phyloP scores from a whole-genome alignment of 257 asterid species.

The Fraxinus excelsior region DNA sequence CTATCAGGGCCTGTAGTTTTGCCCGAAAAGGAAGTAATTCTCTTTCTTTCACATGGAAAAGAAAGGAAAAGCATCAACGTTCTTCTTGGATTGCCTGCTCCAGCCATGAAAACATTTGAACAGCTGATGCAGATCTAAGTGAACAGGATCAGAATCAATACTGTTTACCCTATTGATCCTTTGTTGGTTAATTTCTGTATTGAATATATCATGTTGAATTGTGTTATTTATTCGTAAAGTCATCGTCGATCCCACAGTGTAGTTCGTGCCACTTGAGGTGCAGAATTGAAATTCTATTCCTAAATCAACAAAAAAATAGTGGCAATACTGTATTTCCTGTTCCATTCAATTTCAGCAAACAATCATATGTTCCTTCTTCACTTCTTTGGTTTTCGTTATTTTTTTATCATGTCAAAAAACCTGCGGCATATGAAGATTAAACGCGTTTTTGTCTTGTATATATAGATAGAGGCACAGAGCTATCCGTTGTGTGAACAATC shows the following conservation, averaged over 20 bases:
- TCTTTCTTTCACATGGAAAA: conserved; percentile 24
- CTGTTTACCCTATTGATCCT: background rate
- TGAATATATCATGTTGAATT: background rate
- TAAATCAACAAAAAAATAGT: background rate
- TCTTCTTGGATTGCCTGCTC: conserved; percentile 26
- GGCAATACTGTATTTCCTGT: background rate
- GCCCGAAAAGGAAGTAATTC: conserved; percentile 25
- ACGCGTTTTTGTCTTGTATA: too few species aligned
- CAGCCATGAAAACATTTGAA: conserved; percentile 30
- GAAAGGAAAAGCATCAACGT: conserved; percentile 19
- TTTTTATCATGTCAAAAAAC: too few species aligned
- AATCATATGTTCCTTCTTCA: too few species aligned
- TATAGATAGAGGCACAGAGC: too few species aligned
- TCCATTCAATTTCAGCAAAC: too few species aligned
- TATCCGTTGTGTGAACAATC: too few species aligned
- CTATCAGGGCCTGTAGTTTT: conserved; percentile 24
- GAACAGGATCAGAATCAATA: too few species aligned
- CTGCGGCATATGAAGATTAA: too few species aligned
- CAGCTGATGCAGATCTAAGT: conserved; percentile 20
- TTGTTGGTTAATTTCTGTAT: background rate
- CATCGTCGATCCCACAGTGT: background rate
- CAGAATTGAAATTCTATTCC: background rate
- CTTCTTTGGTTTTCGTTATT: too few species aligned
- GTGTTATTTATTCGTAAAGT: background rate
- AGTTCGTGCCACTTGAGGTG: background rate